These are phyloP conservation scores for Aspergillus alliaceus DNA, from an alignment of 2,329 filamentous ascomycete species.

Conservation along the genomic window DNA sequence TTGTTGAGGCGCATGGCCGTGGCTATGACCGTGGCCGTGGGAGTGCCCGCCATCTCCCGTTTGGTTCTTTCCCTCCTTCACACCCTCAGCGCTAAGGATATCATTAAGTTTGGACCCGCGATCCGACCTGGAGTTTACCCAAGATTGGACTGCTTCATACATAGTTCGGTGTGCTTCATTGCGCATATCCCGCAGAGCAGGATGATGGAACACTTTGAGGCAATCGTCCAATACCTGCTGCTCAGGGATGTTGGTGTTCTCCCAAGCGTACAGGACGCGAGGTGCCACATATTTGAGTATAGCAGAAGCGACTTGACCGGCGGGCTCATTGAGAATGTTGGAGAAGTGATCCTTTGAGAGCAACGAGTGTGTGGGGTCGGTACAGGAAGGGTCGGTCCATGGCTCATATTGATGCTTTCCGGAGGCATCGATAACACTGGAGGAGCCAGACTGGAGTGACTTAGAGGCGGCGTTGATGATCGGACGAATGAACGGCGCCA, in stretches of 20 bases:
- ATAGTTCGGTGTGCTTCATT: constrained; percentile 83
- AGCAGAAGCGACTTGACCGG: constrained; percentile 70
- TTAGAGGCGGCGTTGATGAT: constrained; percentile 86
- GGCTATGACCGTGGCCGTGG: constrained; percentile 26
- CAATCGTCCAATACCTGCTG: constrained; percentile 83
- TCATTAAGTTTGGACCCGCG: constrained; percentile 67
- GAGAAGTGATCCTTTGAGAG: constrained; percentile 83
- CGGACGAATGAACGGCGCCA: constrained; percentile 88
- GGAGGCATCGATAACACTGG: constrained; percentile 65
- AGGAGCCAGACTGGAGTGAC: constrained; percentile 81
- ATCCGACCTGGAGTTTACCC: constrained; percentile 70
- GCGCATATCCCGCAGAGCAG: constrained; percentile 71
- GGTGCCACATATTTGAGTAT: constrained; percentile 86
- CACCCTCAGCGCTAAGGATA: constrained; percentile 78
- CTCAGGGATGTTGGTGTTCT: constrained; percentile 78
- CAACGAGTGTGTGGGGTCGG: constrained; percentile 79
- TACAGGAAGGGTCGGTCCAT: constrained; percentile 73
- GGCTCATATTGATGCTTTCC: constrained; percentile 75
- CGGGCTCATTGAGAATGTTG: constrained; percentile 73
- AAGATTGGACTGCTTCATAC: constrained; percentile 81
- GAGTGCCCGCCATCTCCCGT: constrained; percentile 31
- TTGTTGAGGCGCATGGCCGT: constrained; percentile 18
- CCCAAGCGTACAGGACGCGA: constrained; percentile 88
- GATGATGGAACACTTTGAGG: constrained; percentile 84
- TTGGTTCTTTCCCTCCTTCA: constrained; percentile 74